Percentiles rank a stretch among this genome's conserved stretches.
Conservation (phyloP, 768 basidiomycete species). For the Lentinula detonsa region DNA sequence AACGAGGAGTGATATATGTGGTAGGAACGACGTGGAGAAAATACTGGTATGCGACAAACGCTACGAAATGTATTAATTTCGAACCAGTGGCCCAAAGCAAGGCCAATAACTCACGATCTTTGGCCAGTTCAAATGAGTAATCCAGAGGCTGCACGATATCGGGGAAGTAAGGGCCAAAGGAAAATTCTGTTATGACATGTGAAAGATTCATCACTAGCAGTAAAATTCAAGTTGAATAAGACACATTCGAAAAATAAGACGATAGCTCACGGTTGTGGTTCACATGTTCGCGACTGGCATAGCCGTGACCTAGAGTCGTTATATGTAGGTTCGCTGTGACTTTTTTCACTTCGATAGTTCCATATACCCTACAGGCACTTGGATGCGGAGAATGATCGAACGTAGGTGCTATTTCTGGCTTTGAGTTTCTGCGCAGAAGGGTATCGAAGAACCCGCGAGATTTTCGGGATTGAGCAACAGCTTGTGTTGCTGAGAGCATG, state of each 20-base stretch:
- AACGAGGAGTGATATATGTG: slow-evolving; percentile 77
- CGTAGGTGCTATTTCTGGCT: slow-evolving; percentile 59
- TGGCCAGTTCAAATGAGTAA: slow-evolving; percentile 73
- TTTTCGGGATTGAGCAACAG: slow-evolving; percentile 63
- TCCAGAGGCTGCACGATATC: slow-evolving; percentile 94
- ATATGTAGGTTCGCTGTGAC: slow-evolving; percentile 94
- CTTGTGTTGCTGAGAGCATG: slow-evolving; percentile 63
- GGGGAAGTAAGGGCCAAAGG: slow-evolving; percentile 94
- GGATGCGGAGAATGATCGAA: slow-evolving; percentile 64
- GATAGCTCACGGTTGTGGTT: slow-evolving; percentile 71
- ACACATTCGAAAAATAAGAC: background rate
- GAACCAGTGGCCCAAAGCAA: background rate
- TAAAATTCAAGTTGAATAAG: background rate
- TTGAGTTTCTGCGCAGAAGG: slow-evolving; percentile 37
- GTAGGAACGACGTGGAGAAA: slow-evolving; percentile 96
- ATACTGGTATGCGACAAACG: slow-evolving; percentile 89
- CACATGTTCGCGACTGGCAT: slow-evolving; percentile 80
- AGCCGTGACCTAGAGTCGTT: slow-evolving; percentile 93
- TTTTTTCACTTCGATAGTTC: slow-evolving; percentile 77
- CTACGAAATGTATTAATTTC: slow-evolving; percentile 28
- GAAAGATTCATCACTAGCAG: slow-evolving; percentile 88
- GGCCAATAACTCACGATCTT: slow-evolving; percentile 48
- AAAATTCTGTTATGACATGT: slow-evolving; percentile 95
- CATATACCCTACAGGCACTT: slow-evolving; percentile 81
- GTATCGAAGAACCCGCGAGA: slow-evolving; percentile 69